Evolutionary conservation across 2,329 filamentous ascomycete species (phyloP), one percentile per base, ranked within the genome.

Genomic region (Fusarium torulosum): DNA sequence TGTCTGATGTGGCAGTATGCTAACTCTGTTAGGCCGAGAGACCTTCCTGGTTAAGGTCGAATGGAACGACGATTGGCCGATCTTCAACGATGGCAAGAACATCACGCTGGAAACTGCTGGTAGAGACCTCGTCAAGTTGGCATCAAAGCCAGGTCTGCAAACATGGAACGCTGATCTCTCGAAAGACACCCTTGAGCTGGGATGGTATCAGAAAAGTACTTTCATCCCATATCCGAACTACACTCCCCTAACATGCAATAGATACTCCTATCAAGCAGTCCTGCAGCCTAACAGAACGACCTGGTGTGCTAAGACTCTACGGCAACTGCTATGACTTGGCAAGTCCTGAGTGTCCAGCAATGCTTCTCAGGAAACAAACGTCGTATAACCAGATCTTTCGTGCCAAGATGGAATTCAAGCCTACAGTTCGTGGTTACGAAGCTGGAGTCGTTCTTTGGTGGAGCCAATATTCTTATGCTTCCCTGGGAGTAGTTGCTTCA

Each of bases 371-470:
- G 10, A 88, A 88, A 58, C 86, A 88, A 69, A 80, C 77, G 0
- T 77, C 81, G 0, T 81, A 78, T 11, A 70, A 68, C 19, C 81
- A 82, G 42, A 75, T 63, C 0, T 87, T 84, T 71, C 73, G 78
- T 23, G 80, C 79, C 0, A 78, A 74, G 3, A 70, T 88, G 14
- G 76, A 79, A 0, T 88, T 88, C 60, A 67, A 75, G 0, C 84
- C 85, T 0, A 75, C 72, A 0, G 76, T 77, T 5, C 42, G 71
- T 6, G 76, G 79, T 2, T 81, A 81, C 4, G 86, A 88, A 75
- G 85, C 86, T 1, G 86, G 86, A 0, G 76, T 82, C 0, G 82
- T 83, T 0, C 71, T 87, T 0, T 88, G 83, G 81, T 86, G 84
- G 83, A 86, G 82, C 44, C 81, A 85, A 10, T 79, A 76, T 53